Evolutionary conservation across 371 early-diverging fungal species (phyloP), one percentile per base, ranked within the genome.

Genomic region (Dichotomocladium elegans): DNA sequence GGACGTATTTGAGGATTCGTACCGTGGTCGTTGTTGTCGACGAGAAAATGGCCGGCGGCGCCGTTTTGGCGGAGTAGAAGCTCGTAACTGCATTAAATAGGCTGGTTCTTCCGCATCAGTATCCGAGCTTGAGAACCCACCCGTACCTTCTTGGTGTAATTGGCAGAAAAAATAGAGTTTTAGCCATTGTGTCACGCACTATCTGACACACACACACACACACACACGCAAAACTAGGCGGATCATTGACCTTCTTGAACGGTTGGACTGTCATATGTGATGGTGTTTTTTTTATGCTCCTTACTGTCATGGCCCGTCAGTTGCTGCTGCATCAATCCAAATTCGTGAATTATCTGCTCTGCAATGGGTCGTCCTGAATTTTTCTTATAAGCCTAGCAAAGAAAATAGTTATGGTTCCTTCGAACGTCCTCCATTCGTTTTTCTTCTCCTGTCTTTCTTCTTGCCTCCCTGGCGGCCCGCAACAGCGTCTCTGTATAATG

Each of bases 311-410:
- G 60, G 19, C 57, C 68, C 14, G 57, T 64, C 8, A 67, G 67
- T 49, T 21, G 12, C 21, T 37, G 37, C 21, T 57, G 57, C 64
- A 71, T 64, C 5, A 60, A 47, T 3, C 70, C 64, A 52, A 72
- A 70, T 37, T 70, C 60, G 27, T 72, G 74, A 24, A 76, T 73
- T 25, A 60, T 60, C 41, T 64, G 56, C 30, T 57, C 57, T 22
- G 65, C 65, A 17, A 53, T 57, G 2, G 57, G 21, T 41, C 47
- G 49, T 4, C 60, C 55, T 3, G 55, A 30, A 42, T 47, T 42
- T 30, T 25, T 41, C 17, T 53, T 51, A 33, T 55, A 60, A 22
- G 60, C 59, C 62, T 62, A 22, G 7, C 21, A 17, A 19, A 33
- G 21, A 19, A 6, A 12, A 26, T 31, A 12, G 24, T 8, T 6